These are phyloP conservation scores for Cutaneotrichosporon daszewskae DNA, from an alignment of 1,284 basidiomycete species.

Conservation along the genomic window DNA sequence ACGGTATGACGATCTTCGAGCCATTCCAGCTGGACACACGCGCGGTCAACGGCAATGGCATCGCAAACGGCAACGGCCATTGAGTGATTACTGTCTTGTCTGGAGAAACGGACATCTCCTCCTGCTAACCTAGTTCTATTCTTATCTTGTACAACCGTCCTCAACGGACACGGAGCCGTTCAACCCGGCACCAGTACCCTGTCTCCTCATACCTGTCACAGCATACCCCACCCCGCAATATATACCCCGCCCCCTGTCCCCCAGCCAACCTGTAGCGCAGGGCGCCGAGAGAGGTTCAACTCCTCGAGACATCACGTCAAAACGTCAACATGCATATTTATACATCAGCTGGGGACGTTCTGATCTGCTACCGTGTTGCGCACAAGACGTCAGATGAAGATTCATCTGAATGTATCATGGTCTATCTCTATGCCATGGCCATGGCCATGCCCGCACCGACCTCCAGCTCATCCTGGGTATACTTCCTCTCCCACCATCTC, in stretches of 20 bases:
- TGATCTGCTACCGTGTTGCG: too few species aligned
- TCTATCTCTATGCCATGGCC: too few species aligned
- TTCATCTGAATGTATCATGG: too few species aligned
- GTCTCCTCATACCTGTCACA: slow-evolving; percentile 16
- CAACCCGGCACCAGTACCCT: slow-evolving; percentile 16
- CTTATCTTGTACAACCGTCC: slow-evolving; percentile 2
- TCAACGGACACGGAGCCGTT: slow-evolving; percentile 15
- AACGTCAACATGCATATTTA: neutral
- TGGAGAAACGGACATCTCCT: too few species aligned
- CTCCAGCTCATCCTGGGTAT: slow-evolving; percentile 33
- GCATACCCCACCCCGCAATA: slow-evolving; percentile 12
- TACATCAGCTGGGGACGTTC: too few species aligned
- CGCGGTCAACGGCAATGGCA: neutral
- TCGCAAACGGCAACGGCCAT: neutral
- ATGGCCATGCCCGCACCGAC: too few species aligned
- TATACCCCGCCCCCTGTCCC: slow-evolving; percentile 8
- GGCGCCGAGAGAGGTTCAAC: slow-evolving; percentile 9
- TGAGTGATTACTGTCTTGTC: neutral
- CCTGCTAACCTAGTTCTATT: neutral
- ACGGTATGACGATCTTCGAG: slow-evolving; percentile 74
- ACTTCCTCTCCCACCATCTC: slow-evolving; percentile 65
- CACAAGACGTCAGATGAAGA: too few species aligned
- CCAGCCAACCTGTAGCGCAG: neutral
- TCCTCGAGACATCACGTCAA: slow-evolving; percentile 2
- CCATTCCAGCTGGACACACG: slow-evolving; percentile 62